A percentile compares a stretch with the other conserved stretches of the same genome.
Conservation (phyloP, 768 basidiomycete species). For the Auricularia sp. region DNA sequence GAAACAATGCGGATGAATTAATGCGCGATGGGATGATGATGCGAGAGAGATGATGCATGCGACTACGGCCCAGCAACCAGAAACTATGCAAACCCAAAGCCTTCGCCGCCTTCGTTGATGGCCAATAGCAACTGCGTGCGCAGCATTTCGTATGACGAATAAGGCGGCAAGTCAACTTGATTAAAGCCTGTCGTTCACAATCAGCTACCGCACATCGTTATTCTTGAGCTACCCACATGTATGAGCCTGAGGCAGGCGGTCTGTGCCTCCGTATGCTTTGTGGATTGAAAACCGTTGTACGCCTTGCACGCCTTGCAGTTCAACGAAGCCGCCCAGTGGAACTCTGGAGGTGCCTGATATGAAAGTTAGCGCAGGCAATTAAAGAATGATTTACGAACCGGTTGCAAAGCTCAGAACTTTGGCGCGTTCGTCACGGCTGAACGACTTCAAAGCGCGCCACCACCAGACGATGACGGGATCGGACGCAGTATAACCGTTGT, state of each 20-base stretch:
- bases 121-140: constrained; percentile 82
- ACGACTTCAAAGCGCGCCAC: constrained; percentile 97
- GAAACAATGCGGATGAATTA: too few species aligned
- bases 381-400: constrained; percentile 7
- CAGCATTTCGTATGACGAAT: constrained; percentile 93
- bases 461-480: constrained; percentile 98
- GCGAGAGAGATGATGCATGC: too few species aligned
- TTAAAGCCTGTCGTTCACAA: constrained; percentile 58
- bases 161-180: constrained; percentile 85
- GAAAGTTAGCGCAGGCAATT: background rate
- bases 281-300: constrained; percentile 94
- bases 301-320: constrained; percentile 91
- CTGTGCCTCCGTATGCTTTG: constrained; percentile 77
- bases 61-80: too few species aligned
- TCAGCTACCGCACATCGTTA: too few species aligned
- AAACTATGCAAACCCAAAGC: constrained; percentile 74
- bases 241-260: constrained; percentile 81
- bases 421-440: constrained; percentile 91
- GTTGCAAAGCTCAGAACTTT: constrained; percentile 97
- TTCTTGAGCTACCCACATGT: constrained; percentile 49
- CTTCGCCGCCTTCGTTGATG: constrained; percentile 92
- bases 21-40: too few species aligned
- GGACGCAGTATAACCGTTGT: constrained; percentile 75
- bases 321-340: constrained; percentile 86
- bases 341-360: constrained; percentile 69